Evolutionary conservation across 768 basidiomycete species (phyloP), one percentile per base, ranked within the genome.

Genomic region (Mycena chlorophos): DNA sequence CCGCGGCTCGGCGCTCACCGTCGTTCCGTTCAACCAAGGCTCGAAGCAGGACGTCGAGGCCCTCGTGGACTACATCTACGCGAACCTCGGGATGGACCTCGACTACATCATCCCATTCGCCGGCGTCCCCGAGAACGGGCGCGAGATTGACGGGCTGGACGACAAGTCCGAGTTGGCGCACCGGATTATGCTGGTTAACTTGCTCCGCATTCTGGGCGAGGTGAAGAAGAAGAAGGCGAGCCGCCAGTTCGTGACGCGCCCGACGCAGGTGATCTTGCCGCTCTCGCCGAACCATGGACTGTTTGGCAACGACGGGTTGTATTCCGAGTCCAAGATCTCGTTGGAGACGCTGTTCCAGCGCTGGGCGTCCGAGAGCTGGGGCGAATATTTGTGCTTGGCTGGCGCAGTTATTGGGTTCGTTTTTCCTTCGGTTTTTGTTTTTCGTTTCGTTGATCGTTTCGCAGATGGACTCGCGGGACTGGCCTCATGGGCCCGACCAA

Each of bases 81-180:
- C 88, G 26, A 94, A 87, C 23, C 86, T 99, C 51, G 90, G 93
- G 53, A 85, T 98, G 77, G 97, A 99, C 74, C 84, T 99, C 54
- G 97, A 99, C 73, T 99, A 98, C 73, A 92, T 99, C 65, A 84
- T 98, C 56, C 97, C 97, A 20, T 99, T 99, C 73, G 97, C 97
- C 40, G 97, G 96, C 46, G 88, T 99, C 43, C 96, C 97, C 5
- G 97, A 99, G 73, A 98, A 98, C 64, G 97, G 97, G 20, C 91
- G 97, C 55, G 94, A 99, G 73, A 99, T 99, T 58, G 97, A 99
- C 64, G 86, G 91, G 13, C 76, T 99, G 60, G 97, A 99, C 69
- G 97, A 99, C 75, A 89, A 88, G 67, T 98, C 96, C 17, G 97
- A 99, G 73, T 82, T 99, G 42, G 96, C 97, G 13, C 97, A 99